Base-by-base conservation (phyloP, 2,329 filamentous ascomycete genomes). In the Pseudogymnoascus verrucosus region DNA sequence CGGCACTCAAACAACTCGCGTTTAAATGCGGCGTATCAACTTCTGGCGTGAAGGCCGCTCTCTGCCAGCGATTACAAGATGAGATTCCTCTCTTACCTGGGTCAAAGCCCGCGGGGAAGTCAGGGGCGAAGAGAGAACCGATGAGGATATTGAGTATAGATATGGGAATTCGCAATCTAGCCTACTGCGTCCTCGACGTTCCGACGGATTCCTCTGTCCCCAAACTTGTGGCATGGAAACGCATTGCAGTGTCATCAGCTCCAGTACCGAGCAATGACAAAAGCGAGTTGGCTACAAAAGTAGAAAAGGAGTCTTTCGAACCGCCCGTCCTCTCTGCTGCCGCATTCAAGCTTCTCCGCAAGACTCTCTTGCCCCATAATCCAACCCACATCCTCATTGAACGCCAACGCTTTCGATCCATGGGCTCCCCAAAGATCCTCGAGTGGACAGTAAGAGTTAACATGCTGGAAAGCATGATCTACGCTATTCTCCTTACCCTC, bases 361-460 rank as follows among this genome's bases (percentile, higher is more conserved):
- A 78, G 0, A 73, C 75, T 3, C 77, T 72, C 3, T 69, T 83
- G 7, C 74, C 73, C 0, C 79, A 86, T 63, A 73, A 79, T 0
- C 90, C 90, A 0, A 86, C 85, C 2, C 82, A 89, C 62, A 79
- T 96, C 31, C 77, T 95, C 1, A 91, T 96, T 64, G 82, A 85
- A 72, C 78, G 80, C 16, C 82, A 85, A 69, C 80, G 82, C 3
- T 84, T 79, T 70, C 86, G 91, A 2, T 87, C 85, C 2, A 82
- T 80, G n/a, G 84, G 88, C 7, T 80, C 77, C 0, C 76, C 83
- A 0, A 82, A 85, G 0, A 85, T 96, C 1, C 84, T 87, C 65
- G 90, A 96, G 75, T 96, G 91, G 91, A 93, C 90, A 2, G 73
- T 95, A 42, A 80, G 90, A 1, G 90, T 96, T 7, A 93, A 93